A percentile compares a stretch with the other conserved stretches of the same genome.
Conservation (phyloP, 208 protist species). For the Kentomonas sorsogonicus region DNA sequence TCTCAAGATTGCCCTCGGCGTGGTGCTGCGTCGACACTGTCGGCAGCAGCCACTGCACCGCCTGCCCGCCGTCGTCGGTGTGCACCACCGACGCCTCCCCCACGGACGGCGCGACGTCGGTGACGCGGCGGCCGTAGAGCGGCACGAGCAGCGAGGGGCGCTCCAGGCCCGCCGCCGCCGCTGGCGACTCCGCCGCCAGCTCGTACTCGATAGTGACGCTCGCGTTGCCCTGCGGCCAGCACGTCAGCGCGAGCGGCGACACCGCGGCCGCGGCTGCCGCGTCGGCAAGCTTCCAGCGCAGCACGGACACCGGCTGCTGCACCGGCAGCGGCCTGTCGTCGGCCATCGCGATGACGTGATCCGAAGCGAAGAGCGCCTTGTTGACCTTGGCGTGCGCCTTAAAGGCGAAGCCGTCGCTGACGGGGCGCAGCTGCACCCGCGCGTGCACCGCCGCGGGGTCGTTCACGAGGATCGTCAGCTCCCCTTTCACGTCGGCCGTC, state of each 20-base stretch:
- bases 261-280: conserved; percentile 6
- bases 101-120: conserved; percentile 25
- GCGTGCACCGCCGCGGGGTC: conserved; percentile 56
- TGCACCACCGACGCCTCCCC: conserved; percentile 21
- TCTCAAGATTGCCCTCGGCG: conserved; percentile 62
- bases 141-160: conserved; percentile 57
- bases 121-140: conserved; percentile 33
- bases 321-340: conserved; percentile 74
- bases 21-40: conserved; percentile 37
- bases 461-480: conserved; percentile 64
- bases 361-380: conserved; percentile 69
- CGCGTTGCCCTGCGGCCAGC: conserved; percentile 58
- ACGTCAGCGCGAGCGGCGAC: conserved; percentile 68
- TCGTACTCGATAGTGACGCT: conserved; percentile 85
- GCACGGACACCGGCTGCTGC: conserved; percentile 72
- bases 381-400: conserved; percentile 81
- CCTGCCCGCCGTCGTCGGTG: conserved; percentile 9
- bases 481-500: conserved; percentile 56
- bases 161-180: conserved; percentile 29
- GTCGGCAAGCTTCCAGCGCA: conserved; percentile 59
- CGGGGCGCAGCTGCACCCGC: conserved; percentile 40
- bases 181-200: conserved; percentile 21
- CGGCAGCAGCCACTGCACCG: conserved; percentile 65
- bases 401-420: conserved; percentile 69
- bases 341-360: conserved; percentile 72